phyloP scores from a whole-genome alignment of 192 early-diverging fungal species.

The Linnemannia zychae region DNA sequence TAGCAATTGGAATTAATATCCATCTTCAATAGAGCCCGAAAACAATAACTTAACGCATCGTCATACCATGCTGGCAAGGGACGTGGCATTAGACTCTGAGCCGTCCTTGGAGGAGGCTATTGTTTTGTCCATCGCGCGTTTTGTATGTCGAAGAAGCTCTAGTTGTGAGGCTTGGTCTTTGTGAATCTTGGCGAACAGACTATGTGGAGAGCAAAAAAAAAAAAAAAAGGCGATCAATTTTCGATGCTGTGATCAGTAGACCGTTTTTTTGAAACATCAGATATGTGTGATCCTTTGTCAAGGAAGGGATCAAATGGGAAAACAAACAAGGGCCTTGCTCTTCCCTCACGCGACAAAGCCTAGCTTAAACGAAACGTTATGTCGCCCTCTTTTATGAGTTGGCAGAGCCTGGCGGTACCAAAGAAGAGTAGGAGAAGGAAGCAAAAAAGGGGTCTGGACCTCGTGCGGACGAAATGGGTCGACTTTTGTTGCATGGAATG shows the following conservation, averaged over 20 bases:
- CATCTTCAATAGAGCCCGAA: neutral
- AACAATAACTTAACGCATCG: neutral
- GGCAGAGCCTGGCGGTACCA: neutral
- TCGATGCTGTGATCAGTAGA: neutral
- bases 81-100: constrained; percentile 17
- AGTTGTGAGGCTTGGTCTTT: constrained; percentile 54
- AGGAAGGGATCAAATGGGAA: neutral
- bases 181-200: constrained; percentile 56
- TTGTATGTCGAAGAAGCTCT: constrained; percentile 46
- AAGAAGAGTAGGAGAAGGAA: too few species aligned
- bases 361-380: neutral
- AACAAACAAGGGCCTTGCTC: neutral
- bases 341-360: neutral
- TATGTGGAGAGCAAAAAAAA: neutral
- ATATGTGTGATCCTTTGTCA: neutral
- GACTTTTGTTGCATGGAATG: constrained; percentile 1
- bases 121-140: constrained; percentile 50
- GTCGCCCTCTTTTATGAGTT: too few species aligned
- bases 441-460: too few species aligned
- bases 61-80: constrained; percentile 45
- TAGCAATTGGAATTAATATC: neutral
- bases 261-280: neutral
- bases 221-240: too few species aligned
- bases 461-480: too few species aligned
- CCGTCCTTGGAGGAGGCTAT: constrained; percentile 27